phyloP scores from a whole-genome alignment of 805 yeast genomes.

The Lipomyces starkeyi region DNA sequence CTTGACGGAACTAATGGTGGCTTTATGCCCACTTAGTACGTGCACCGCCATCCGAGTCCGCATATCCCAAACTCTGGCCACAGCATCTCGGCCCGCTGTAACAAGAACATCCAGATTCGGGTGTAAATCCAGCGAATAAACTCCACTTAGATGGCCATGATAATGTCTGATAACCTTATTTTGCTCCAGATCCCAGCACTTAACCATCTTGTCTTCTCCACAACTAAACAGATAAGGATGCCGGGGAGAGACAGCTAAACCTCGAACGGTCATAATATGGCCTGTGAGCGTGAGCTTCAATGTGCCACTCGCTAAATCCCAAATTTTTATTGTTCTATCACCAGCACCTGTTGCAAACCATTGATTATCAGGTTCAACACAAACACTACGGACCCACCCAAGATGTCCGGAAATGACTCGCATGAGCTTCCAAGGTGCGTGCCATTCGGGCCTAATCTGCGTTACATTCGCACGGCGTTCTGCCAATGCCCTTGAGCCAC shows the following conservation, averaged over 20 bases:
- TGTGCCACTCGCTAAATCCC: slow-evolving; percentile 81
- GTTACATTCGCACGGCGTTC: slow-evolving; percentile 33
- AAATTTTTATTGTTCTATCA: slow-evolving; percentile 85
- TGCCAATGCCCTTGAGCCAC: slow-evolving; percentile 25
- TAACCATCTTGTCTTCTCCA: slow-evolving; percentile 89
- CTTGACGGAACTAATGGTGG: slow-evolving; percentile 71
- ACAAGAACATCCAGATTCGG: slow-evolving; percentile 84
- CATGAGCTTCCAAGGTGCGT: slow-evolving; percentile 72
- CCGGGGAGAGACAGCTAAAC: slow-evolving; percentile 69
- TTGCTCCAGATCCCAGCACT: slow-evolving; percentile 95
- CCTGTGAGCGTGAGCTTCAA: slow-evolving; percentile 83
- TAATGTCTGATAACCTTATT: slow-evolving; percentile 82
- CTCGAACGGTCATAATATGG: slow-evolving; percentile 87
- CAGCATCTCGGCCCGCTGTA: slow-evolving; percentile 88
- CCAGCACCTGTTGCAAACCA: slow-evolving; percentile 94
- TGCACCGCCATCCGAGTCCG: slow-evolving; percentile 76
- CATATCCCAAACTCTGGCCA: slow-evolving; percentile 92
- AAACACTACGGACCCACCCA: slow-evolving; percentile 89
- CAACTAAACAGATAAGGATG: slow-evolving; percentile 91
- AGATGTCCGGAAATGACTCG: slow-evolving; percentile 84
- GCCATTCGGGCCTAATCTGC: slow-evolving; percentile 49
- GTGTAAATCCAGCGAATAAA: slow-evolving; percentile 81
- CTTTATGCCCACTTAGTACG: slow-evolving; percentile 80
- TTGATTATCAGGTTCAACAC: slow-evolving; percentile 83
- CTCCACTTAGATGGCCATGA: slow-evolving; percentile 93